Percentiles rank a stretch among this genome's conserved stretches.
Evolutionary conservation across 768 basidiomycete genomes (phyloP).

Genomic region (Chalciporus piperatus): DNA sequence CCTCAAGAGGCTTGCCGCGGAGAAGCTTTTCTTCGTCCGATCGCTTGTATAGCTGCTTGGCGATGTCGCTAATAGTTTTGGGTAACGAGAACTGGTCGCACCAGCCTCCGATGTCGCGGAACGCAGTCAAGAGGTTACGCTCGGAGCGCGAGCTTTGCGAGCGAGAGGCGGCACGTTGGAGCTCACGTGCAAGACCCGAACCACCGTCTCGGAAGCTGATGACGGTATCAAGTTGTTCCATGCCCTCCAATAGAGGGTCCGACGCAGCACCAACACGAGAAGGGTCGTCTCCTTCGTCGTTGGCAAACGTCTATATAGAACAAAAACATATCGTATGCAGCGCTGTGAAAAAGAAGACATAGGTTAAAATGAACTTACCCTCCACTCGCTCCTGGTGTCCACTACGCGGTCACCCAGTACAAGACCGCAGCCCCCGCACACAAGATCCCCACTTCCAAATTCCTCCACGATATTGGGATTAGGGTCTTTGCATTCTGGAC

Average conservation of each 20-base stretch:
- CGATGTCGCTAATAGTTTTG: conserved; percentile 91
- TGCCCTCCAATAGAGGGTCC: conserved; percentile 90
- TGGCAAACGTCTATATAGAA: conserved; percentile 87
- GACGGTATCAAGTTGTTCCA: conserved; percentile 91
- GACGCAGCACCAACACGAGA: conserved; percentile 98
- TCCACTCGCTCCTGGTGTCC: conserved; percentile 98
- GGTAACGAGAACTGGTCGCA: conserved; percentile 95
- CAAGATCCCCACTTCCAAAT: conserved; percentile 96
- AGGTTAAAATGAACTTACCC: conserved; percentile 53
- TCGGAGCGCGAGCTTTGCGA: conserved; percentile 77
- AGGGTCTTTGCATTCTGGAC: conserved; percentile 92
- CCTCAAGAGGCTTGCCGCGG: conserved; percentile 87
- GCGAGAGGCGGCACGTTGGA: conserved; percentile 89
- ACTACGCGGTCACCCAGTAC: conserved; percentile 96
- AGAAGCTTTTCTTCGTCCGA: conserved; percentile 94
- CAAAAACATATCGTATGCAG: conserved; percentile 21
- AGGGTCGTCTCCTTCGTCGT: conserved; percentile 98
- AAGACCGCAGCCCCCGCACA: conserved; percentile 89
- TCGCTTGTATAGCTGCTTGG: conserved; percentile 96
- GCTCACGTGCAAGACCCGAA: conserved; percentile 85
- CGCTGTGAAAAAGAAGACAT: conserved; percentile 10
- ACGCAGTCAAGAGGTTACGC: conserved; percentile 83
- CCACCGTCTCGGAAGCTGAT: conserved; percentile 96
- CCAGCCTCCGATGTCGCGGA: conserved; percentile 89
- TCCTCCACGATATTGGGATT: conserved; percentile 96